These are phyloP conservation scores for Agaricales sp. DNA, from an alignment of 1,284 basidiomycete genomes.

Conservation along the genomic window DNA sequence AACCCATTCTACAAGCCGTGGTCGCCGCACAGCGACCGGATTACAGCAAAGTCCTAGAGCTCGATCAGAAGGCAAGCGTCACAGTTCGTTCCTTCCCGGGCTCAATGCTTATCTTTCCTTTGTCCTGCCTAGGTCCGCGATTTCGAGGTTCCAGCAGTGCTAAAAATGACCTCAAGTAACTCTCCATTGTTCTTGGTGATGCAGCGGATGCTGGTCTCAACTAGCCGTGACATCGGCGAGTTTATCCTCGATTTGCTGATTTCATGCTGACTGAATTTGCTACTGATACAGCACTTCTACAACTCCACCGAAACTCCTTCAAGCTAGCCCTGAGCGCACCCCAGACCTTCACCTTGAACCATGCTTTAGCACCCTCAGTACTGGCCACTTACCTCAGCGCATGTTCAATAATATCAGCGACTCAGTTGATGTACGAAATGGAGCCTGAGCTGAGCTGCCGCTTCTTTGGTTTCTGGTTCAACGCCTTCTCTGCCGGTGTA, in stretches of 20 bases:
- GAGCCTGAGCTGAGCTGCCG: slow-evolving; percentile 55
- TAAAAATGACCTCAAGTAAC: slow-evolving; percentile 35
- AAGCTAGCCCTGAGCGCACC: slow-evolving; percentile 55
- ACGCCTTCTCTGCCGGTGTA: slow-evolving; percentile 68
- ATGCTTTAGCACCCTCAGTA: slow-evolving; percentile 62
- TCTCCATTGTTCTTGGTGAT: slow-evolving; percentile 45
- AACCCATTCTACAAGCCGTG: slow-evolving; percentile 55
- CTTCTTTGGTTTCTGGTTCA: slow-evolving; percentile 71
- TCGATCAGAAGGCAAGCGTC: slow-evolving; percentile 38
- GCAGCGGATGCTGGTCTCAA: slow-evolving; percentile 57
- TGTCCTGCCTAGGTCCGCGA: slow-evolving; percentile 37
- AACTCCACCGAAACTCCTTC: slow-evolving; percentile 67
- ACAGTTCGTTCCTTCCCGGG: too few relatives aligned
- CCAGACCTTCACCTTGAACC: slow-evolving; percentile 49
- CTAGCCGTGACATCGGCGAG: slow-evolving; percentile 60
- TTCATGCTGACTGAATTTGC: slow-evolving; percentile 8
- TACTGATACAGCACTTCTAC: slow-evolving; percentile 49
- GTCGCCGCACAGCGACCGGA: slow-evolving; percentile 48
- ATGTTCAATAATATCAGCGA: slow-evolving; percentile 48
- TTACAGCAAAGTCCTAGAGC: slow-evolving; percentile 43
- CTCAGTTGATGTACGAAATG: slow-evolving; percentile 49
- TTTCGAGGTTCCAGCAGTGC: slow-evolving; percentile 45
- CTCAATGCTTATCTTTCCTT: not conserved
- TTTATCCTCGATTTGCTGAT: slow-evolving; percentile 8
- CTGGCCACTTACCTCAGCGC: slow-evolving; percentile 61